Conservation (phyloP, 1,139 yeast species). For the Pneumocystis sp. region DNA sequence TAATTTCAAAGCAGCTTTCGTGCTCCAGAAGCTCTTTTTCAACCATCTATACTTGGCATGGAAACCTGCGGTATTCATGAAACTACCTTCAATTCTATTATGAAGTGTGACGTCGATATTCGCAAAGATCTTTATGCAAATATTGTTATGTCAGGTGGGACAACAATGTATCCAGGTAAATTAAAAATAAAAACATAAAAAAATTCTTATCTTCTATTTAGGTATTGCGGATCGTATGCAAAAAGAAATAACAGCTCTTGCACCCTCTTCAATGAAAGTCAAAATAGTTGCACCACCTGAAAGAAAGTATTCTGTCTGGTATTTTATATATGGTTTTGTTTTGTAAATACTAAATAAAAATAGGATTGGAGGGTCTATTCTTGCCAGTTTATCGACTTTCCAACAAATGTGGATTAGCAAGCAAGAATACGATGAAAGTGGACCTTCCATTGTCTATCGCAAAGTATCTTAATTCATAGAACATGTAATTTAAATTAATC, state of each 20-base stretch:
- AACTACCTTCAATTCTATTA: conserved; percentile 97
- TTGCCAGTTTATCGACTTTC: conserved; percentile 97
- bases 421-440: conserved; percentile 99
- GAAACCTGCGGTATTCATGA: conserved; percentile 99
- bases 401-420: conserved; percentile 98
- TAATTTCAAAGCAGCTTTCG: conserved; percentile 38
- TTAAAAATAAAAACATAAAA: conserved; percentile 55
- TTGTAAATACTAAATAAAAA: not conserved
- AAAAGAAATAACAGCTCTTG: conserved; percentile 98
- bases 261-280: conserved; percentile 99
- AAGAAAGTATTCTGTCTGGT: conserved; percentile 99
- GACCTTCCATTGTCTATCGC: conserved; percentile 99
- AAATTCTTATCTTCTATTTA: conserved; percentile 92
- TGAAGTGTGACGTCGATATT: conserved; percentile 98
- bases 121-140: conserved; percentile 98
- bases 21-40: conserved; percentile 99
- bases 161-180: conserved; percentile 23
- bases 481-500: not conserved
- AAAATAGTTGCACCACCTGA: conserved; percentile 99
- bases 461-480: conserved; percentile 28
- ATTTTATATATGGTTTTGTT: not conserved
- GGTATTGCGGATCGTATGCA: conserved; percentile 99
- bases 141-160: conserved; percentile 89
- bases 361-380: conserved; percentile 90
- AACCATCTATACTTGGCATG: conserved; percentile 92